Percentiles rank a stretch among this genome's conserved stretches.
These are phyloP conservation scores for Fraxinus paxiana DNA, from an alignment of 305 asterid species.

Conservation along the genomic window DNA sequence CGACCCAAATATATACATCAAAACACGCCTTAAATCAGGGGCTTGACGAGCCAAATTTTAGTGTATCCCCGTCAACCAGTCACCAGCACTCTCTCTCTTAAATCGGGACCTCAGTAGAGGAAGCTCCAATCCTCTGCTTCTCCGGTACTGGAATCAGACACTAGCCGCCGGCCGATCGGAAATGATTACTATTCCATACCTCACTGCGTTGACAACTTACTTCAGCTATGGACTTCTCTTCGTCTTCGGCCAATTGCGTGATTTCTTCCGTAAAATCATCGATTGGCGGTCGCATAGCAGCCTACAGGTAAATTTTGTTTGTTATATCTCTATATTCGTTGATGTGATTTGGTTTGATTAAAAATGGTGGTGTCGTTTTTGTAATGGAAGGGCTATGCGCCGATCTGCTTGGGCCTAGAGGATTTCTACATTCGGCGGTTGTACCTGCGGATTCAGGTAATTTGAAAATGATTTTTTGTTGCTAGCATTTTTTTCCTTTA, in stretches of 20 bases:
- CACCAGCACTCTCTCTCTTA: not conserved
- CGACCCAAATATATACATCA: too few relatives aligned
- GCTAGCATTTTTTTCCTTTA: not conserved
- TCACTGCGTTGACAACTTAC: slow-evolving; percentile 92
- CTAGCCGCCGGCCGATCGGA: slow-evolving; percentile 17
- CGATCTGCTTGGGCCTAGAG: slow-evolving; percentile 98
- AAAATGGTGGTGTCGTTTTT: not conserved
- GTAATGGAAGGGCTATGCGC: slow-evolving; percentile 80
- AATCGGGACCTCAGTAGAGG: slow-evolving; percentile 30
- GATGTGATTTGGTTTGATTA: slow-evolving; percentile 16
- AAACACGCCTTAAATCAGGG: too few relatives aligned
- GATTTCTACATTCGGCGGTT: slow-evolving; percentile 89
- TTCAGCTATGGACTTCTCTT: slow-evolving; percentile 97
- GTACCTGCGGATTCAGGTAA: slow-evolving; percentile 88
- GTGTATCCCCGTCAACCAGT: not conserved
- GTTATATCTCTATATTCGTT: not conserved
- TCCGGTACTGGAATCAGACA: slow-evolving; percentile 31
- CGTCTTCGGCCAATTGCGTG: slow-evolving; percentile 92
- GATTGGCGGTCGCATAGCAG: slow-evolving; percentile 77
- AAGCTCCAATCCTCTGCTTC: slow-evolving; percentile 34
- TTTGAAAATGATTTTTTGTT: not conserved
- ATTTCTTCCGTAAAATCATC: slow-evolving; percentile 66
- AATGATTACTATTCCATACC: slow-evolving; percentile 87
- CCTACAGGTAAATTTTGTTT: slow-evolving; percentile 52
- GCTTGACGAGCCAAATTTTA: too few relatives aligned